Base-by-base conservation (phyloP, 2,329 filamentous ascomycete genomes). In the Penicillium expansum region DNA sequence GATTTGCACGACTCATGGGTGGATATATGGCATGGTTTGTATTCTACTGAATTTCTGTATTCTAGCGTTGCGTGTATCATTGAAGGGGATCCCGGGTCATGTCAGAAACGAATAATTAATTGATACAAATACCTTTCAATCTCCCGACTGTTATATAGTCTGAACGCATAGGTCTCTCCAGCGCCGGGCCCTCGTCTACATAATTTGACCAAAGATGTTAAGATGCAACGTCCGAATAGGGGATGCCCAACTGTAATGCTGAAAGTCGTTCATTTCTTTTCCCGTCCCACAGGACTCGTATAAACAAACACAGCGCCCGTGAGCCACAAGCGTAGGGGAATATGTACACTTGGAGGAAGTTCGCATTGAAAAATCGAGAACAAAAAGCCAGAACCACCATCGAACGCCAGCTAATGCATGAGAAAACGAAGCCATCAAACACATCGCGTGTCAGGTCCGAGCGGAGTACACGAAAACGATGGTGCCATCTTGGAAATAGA, bases 401-500 rank as follows among this genome's bases (percentile, higher is more conserved):
- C 37, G 18, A 69, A 70, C 68, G 65, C 67, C 65, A 55, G 55
- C 43, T 59, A 64, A 68, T 67, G 67, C 64, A 67, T 56, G 44
- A 53, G 39, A 52, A 53, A 56, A 41, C 16, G 49, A 62, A 61
- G 48, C 50, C 48, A 58, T 47, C n/a, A 33, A 16, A 48, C 22
- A 47, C 22, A 43, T 35, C 33, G 29, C 18, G 16, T 35, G 38
- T 27, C 14, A 35, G 33, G 35, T 47, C 41, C 20, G 13, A 42
- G 24, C 39, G 22, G 4, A 55, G 29, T 50, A 33, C 35, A 43
- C 44, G 47, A 50, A 37, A 43, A 35, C n/a, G 37, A 49, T 29
- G 14, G 13, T 35, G 14, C 49, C 32, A 59, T 47, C 14, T 37
- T 48, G 58, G 13, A 35, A 42, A 51, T 13, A 48, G 45, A 59